Conservation (phyloP, 331 rosid genomes). For the Dryas integrifolia region DNA sequence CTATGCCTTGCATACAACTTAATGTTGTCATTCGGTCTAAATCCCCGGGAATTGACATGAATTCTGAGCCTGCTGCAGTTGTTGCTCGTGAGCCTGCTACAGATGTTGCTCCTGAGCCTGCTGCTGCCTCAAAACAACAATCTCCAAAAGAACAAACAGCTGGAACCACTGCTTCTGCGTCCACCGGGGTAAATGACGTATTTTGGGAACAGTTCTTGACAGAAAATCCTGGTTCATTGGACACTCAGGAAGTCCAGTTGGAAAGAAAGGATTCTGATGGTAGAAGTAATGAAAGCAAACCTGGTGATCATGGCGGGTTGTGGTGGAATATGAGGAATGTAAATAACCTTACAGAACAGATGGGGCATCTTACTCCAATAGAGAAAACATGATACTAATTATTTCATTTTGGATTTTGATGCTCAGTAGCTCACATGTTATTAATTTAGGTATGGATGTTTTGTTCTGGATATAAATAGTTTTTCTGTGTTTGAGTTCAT, state of each 20-base stretch:
- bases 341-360: slow-evolving; percentile 74
- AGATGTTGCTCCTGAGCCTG: slow-evolving; percentile 37
- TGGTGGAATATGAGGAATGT: slow-evolving; percentile 66
- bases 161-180: slow-evolving; percentile 26
- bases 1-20: slow-evolving; percentile 42
- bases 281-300: slow-evolving; percentile 52
- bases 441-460: slow-evolving; percentile 43
- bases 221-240: slow-evolving; percentile 81
- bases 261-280: slow-evolving; percentile 51
- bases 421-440: slow-evolving; percentile 37
- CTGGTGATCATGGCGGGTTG: slow-evolving; percentile 39
- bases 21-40: slow-evolving; percentile 41
- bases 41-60: slow-evolving; percentile 60
- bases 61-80: slow-evolving; percentile 53
- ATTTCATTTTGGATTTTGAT: slow-evolving; percentile 37
- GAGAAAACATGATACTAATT: slow-evolving; percentile 41
- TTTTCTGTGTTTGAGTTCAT: slow-evolving; percentile 26
- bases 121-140: slow-evolving; percentile 35
- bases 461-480: slow-evolving; percentile 17
- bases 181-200: slow-evolving; percentile 61
- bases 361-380: slow-evolving; percentile 66
- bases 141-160: slow-evolving; percentile 35
- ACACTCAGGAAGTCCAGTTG: slow-evolving; percentile 50
- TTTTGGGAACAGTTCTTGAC: slow-evolving; percentile 95
- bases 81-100: slow-evolving; percentile 36